Evolutionary conservation across 768 basidiomycete genomes (phyloP).

Genomic region (Gymnopilus dilepis): DNA sequence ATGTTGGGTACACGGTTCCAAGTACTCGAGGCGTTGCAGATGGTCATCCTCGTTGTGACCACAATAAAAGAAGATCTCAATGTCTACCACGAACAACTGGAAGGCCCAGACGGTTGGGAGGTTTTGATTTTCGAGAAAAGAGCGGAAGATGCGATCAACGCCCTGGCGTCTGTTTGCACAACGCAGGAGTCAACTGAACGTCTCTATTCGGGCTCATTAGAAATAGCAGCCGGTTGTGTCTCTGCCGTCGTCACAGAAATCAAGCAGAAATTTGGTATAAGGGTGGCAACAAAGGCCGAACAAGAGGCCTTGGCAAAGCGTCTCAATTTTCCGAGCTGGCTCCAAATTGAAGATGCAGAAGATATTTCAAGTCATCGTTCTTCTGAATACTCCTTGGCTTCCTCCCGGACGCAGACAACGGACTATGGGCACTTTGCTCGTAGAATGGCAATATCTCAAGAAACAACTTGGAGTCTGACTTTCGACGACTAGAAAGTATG

Average conservation of each 20-base stretch:
- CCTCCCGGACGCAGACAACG: background rate
- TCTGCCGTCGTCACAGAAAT: slow-evolving; percentile 88
- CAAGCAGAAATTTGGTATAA: slow-evolving; percentile 77
- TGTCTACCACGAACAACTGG: slow-evolving; percentile 75
- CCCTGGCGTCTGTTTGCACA: slow-evolving; percentile 85
- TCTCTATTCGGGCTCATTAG: slow-evolving; percentile 84
- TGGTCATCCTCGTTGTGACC: slow-evolving; percentile 88
- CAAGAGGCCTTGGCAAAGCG: slow-evolving; percentile 59
- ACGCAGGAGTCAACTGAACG: slow-evolving; percentile 94
- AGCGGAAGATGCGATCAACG: slow-evolving; percentile 84
- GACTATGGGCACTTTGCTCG: background rate
- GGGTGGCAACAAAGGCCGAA: slow-evolving; percentile 73
- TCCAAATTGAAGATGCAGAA: no score
- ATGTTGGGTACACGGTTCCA: slow-evolving; percentile 90
- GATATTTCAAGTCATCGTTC: no score
- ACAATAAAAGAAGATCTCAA: slow-evolving; percentile 88
- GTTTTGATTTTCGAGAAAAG: slow-evolving; percentile 72
- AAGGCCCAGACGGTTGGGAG: slow-evolving; percentile 69
- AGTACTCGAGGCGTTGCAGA: slow-evolving; percentile 90
- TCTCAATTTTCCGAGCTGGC: background rate
- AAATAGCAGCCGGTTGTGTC: slow-evolving; percentile 95
- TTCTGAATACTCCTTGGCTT: background rate
- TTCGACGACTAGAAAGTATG: no score
- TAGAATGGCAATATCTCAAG: background rate
- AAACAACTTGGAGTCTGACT: background rate